Conservation (phyloP, 179 eudicot genomes). For the Amaranthus tricolor region DNA sequence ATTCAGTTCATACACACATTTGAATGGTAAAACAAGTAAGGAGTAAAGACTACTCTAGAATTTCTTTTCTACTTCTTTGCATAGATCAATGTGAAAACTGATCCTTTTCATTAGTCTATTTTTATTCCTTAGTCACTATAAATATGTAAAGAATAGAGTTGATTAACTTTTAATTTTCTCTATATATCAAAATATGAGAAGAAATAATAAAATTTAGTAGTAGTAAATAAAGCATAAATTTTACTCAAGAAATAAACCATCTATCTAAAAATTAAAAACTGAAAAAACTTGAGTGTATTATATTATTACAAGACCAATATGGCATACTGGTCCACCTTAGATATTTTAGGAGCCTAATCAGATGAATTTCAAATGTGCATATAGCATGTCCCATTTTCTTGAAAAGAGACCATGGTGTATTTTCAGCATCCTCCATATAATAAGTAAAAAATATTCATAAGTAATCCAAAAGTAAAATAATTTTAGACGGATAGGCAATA, state of each 20-base stretch:
- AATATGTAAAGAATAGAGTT: slow-evolving; percentile 1
- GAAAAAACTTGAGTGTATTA: background rate
- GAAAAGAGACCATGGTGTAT: background rate
- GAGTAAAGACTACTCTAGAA: background rate
- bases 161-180: background rate
- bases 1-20: background rate
- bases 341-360: no score
- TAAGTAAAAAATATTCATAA: background rate
- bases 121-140: slow-evolving; percentile 9
- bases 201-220: background rate
- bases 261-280: background rate
- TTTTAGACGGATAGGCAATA: no score
- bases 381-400: no score
- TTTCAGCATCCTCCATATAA: background rate
- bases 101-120: slow-evolving; percentile 3
- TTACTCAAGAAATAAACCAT: background rate
- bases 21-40: slow-evolving; percentile 20
- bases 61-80: background rate
- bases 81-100: background rate
- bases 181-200: background rate
- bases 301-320: background rate
- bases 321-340: background rate
- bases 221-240: background rate
- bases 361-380: no score
- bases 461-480: background rate